Conservation (phyloP, 805 yeast species). For the Suhomyces pyralidae region DNA sequence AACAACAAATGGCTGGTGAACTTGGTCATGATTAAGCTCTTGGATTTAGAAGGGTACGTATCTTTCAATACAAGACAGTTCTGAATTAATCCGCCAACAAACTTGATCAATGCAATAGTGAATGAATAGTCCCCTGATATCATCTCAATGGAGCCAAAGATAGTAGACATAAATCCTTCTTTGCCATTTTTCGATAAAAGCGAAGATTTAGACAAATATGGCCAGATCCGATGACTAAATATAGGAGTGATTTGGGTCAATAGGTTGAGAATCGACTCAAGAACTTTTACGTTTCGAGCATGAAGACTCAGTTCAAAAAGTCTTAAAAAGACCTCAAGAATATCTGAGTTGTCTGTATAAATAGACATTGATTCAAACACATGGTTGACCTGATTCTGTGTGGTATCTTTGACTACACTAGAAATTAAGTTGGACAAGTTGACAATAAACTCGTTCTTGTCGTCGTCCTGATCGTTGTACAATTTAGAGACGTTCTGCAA, state of each 20-base stretch:
- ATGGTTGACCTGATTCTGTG: constrained; percentile 22
- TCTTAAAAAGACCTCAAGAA: constrained; percentile 58
- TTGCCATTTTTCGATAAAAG: constrained; percentile 57
- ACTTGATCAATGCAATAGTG: constrained; percentile 55
- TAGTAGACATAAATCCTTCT: constrained; percentile 59
- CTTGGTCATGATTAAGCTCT: constrained; percentile 53
- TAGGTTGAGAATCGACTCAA: constrained; percentile 47
- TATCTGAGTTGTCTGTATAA: constrained; percentile 55
- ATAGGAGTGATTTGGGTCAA: constrained; percentile 47
- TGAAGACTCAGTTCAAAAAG: constrained; percentile 68
- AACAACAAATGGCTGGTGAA: constrained; percentile 57
- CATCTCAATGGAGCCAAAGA: constrained; percentile 71
- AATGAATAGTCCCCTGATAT: constrained; percentile 65
- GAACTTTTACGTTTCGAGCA: constrained; percentile 45
- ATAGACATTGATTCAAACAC: constrained; percentile 42
- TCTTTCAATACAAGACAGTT: constrained; percentile 45
- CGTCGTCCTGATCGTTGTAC: constrained; percentile 35
- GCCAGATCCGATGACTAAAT: constrained; percentile 73
- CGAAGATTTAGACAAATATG: constrained; percentile 64
- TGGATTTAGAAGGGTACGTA: constrained; percentile 30
- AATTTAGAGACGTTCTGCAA: constrained; percentile 57
- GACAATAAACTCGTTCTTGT: constrained; percentile 38
- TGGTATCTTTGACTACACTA: constrained; percentile 41
- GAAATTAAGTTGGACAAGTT: constrained; percentile 53
- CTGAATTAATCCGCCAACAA: constrained; percentile 51